Base-by-base conservation (phyloP, 2,329 filamentous ascomycete species). In the Penicillium capsulatum region DNA sequence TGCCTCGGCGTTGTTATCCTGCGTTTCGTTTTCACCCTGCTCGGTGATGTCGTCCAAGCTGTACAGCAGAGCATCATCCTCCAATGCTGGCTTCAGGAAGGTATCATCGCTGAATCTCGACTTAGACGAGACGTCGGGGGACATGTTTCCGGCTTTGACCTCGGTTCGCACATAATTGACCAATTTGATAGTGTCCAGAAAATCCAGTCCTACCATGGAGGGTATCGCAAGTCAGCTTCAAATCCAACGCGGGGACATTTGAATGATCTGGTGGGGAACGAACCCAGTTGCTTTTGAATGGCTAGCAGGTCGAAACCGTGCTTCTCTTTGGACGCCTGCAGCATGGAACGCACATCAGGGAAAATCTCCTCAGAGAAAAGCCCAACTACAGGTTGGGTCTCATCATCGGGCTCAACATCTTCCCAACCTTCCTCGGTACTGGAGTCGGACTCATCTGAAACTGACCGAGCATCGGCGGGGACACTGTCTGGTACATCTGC, bases 1-100 rank as follows among this genome's bases (percentile, higher is more conserved):
- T 28, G 69, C 58, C 28, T 76, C 65, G 14, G 71, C 63, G 17
- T 63, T 59, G 14, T 57, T 64, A 51, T 47, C 60, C 47, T 45
- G 45, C 37, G 41, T 45, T 14, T 42, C 53, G 27, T 48, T 53
- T 3, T 51, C 50, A 2, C 55, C 62, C 11, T 65, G 54, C 9
- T 72, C 64, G 26, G 72, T 67, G 7, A 94, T 71, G 47, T 96
- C 92, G 48, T 94, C 91, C 14, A 98, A 73, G 40, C 79, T 86
- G 60, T 94, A 89, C 20, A 98, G 79, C 37, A 97, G 71, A 3
- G 90, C 86, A 61, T 98, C 92, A 51, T 96, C 88, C 42, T 92
- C 83, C 6, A 98, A 68, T 3, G 89, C 82, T 0, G 92, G 92
- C 59, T 85, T 84, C 42, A 98, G 73, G 58, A 82, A 94, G 49